Conservation (phyloP, 306 rosid species). For the Alnus rubra region DNA sequence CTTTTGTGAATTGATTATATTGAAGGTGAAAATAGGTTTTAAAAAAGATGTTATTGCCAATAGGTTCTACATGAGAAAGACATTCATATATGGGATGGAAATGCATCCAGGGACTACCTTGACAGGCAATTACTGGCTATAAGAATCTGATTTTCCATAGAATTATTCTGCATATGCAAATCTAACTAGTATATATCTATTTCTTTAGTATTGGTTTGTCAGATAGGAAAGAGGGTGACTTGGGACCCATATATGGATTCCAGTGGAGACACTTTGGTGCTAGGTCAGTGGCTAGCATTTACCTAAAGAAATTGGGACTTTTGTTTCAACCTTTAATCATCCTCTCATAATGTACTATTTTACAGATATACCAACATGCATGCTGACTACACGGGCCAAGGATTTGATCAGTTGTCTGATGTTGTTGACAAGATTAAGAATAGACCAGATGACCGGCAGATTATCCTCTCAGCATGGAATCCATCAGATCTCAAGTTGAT, state of each 20-base stretch:
- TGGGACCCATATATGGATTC: conserved; percentile 21
- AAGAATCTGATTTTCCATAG: not conserved
- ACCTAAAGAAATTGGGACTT: not conserved
- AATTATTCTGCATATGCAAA: not conserved
- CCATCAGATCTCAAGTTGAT: conserved; percentile 24
- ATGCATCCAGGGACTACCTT: conserved; percentile 23
- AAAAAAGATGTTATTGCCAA: not conserved
- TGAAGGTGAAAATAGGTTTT: not conserved
- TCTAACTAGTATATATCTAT: not conserved
- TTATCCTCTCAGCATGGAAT: conserved; percentile 24
- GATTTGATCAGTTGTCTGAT: conserved; percentile 27
- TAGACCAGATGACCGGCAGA: conserved; percentile 20
- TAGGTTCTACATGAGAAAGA: conserved; percentile 22
- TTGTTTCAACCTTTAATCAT: not conserved
- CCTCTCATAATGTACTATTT: not conserved
- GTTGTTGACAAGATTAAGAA: conserved; percentile 24
- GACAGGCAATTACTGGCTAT: conserved; percentile 13
- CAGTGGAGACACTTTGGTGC: conserved; percentile 12
- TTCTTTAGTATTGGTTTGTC: not conserved
- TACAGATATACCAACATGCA: conserved; percentile 16
- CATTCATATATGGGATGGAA: conserved; percentile 18
- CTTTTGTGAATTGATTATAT: not conserved
- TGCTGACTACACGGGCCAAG: conserved; percentile 15
- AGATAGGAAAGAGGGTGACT: conserved; percentile 11
- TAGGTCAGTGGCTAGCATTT: conserved; percentile 1